Evolutionary conservation across 192 early-diverging fungal genomes (phyloP).

Genomic region (Geranomyces variabilis): DNA sequence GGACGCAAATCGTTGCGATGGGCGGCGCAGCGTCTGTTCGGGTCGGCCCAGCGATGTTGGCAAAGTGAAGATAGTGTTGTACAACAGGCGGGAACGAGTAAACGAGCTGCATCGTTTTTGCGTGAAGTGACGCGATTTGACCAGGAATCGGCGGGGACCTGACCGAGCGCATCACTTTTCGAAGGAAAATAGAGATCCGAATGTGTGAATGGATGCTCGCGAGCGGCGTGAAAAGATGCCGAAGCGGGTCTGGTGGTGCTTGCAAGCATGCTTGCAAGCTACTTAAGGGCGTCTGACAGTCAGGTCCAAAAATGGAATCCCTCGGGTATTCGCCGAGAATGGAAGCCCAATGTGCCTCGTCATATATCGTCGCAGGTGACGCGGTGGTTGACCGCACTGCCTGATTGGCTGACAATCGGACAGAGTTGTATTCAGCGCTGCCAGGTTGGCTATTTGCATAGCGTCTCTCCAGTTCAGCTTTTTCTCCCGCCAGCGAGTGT

Average conservation of each 20-base stretch:
- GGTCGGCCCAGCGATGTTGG: neutral
- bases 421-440: neutral
- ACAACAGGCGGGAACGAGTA: neutral
- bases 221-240: neutral
- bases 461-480: neutral
- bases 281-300: neutral
- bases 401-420: too few relatives aligned
- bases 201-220: conserved; percentile 9
- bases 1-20: neutral
- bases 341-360: neutral
- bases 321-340: neutral
- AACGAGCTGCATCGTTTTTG: conserved; percentile 7
- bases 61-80: neutral
- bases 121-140: conserved; percentile 9
- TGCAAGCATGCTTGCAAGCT: neutral
- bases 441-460: neutral
- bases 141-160: neutral
- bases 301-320: neutral
- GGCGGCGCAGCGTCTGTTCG: too few relatives aligned
- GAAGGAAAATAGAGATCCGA: conserved; percentile 8
- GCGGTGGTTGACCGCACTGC: too few relatives aligned
- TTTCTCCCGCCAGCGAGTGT: conserved; percentile 15
- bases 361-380: too few relatives aligned
- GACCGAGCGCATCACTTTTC: conserved; percentile 6
- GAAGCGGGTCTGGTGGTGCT: neutral